Evolutionary conservation across 495 filamentous ascomycete species (phyloP), one percentile per base, ranked within the genome.

Genomic region (Massariosphaeria phaeospora): DNA sequence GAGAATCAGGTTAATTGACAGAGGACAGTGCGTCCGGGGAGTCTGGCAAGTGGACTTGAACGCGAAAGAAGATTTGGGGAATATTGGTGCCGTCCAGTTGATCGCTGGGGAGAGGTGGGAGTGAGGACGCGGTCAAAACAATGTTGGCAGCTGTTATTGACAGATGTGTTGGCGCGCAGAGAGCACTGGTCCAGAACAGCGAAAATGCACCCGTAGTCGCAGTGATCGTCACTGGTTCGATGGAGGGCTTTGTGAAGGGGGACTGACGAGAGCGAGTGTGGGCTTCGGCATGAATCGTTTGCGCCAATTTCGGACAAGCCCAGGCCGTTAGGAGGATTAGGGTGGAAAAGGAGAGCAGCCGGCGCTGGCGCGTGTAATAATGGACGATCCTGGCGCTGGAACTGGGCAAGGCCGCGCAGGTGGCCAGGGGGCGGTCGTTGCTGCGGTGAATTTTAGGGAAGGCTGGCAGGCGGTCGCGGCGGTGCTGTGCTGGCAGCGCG

Each of bases 231-330:
- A 18, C 47, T 21, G 27, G 47, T 41, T 31, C 30, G 31, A 48
- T 23, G 42, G 44, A 30, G 17, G 60, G 54, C 39, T 40, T 30
- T 8, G 13, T 34, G 42, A 56, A 15, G 57, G 41, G 36, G n/a
- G 46, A 53, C 34, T 27, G 26, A 29, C 17, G 43, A 45, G 41
- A 13, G 51, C 45, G 33, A 45, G 12, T 23, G 50, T 50, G 57
- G 50, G 57, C 57, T 48, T 25, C 36, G 45, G 57, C 61, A 64
- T 64, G 61, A 64, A 61, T 64, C 61, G 61, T 36, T 45, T 25
- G 47, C 46, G 52, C 51, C 57, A 64, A 64, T 64, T 58, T 61
- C 61, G 61, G 56, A 41, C 51, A 54, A 48, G 56, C 57, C 48
- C 48, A 49, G 48, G 53, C 61, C 57, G 55, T 63, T 63, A 35